These are phyloP conservation scores for Letharia columbiana DNA, from an alignment of 495 filamentous ascomycete species.

Conservation along the genomic window DNA sequence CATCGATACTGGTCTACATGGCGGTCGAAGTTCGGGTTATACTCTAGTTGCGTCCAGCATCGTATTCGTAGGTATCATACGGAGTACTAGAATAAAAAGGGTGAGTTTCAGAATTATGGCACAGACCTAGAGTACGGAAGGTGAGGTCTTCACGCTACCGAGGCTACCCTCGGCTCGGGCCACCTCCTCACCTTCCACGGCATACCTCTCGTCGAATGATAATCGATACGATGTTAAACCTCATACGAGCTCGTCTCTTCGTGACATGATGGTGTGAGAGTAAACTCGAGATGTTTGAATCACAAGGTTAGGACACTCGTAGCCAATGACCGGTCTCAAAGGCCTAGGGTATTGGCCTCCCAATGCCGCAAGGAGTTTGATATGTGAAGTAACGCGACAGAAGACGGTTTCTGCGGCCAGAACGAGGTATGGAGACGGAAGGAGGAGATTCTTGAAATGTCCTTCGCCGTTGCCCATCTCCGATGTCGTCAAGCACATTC, in stretches of 20 bases:
- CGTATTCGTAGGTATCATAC: not conserved
- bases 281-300: too few relatives aligned
- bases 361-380: too few relatives aligned
- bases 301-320: too few relatives aligned
- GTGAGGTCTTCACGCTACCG: not conserved
- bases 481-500: too few relatives aligned
- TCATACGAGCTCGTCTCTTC: not conserved
- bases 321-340: too few relatives aligned
- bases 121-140: not conserved
- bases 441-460: too few relatives aligned
- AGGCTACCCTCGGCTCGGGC: not conserved
- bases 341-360: too few relatives aligned
- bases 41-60: too few relatives aligned
- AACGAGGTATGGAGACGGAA: too few relatives aligned
- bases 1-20: not conserved
- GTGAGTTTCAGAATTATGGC: not conserved
- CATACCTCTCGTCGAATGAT: not conserved
- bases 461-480: too few relatives aligned
- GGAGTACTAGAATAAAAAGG: not conserved
- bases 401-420: too few relatives aligned
- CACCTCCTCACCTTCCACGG: not conserved
- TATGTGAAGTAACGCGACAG: too few relatives aligned
- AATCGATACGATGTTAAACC: not conserved
- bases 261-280: not conserved
- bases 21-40: not conserved